A percentile compares a stretch with the other conserved stretches of the same genome.
Conservation (phyloP, 2,329 filamentous ascomycete genomes). For the Harringtonia aguacate region DNA sequence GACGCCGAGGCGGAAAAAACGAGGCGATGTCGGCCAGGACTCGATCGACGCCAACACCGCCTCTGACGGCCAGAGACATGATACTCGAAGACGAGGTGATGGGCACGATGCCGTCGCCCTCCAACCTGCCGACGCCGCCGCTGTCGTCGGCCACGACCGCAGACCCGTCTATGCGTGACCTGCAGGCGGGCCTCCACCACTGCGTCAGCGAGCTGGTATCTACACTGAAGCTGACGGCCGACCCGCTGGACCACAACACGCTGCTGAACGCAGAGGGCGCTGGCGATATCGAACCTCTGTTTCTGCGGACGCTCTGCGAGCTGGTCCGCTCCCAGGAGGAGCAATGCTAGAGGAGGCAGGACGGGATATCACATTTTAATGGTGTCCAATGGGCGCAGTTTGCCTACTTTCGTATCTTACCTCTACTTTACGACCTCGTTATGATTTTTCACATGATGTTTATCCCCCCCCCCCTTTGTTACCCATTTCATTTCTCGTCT, state of each 20-base stretch:
- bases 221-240: conserved; percentile 27
- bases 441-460: no score
- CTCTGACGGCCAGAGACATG: background rate
- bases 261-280: conserved; percentile 10
- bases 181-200: conserved; percentile 37
- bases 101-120: no score
- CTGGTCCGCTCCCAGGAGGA: conserved; percentile 30
- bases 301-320: conserved; percentile 29
- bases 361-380: no score
- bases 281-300: conserved; percentile 22
- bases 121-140: conserved; percentile 1
- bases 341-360: conserved; percentile 1
- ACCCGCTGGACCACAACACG: conserved; percentile 7
- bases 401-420: no score
- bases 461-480: no score
- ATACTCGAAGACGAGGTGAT: background rate
- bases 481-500: no score
- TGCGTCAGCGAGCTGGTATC: conserved; percentile 41
- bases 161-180: conserved; percentile 24
- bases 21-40: background rate
- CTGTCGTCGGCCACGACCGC: background rate
- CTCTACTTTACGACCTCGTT: no score
- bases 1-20: conserved; percentile 2
- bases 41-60: no score
- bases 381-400: no score